These are phyloP conservation scores for Mimosa pudica DNA, from an alignment of 306 rosid species.

Conservation along the genomic window DNA sequence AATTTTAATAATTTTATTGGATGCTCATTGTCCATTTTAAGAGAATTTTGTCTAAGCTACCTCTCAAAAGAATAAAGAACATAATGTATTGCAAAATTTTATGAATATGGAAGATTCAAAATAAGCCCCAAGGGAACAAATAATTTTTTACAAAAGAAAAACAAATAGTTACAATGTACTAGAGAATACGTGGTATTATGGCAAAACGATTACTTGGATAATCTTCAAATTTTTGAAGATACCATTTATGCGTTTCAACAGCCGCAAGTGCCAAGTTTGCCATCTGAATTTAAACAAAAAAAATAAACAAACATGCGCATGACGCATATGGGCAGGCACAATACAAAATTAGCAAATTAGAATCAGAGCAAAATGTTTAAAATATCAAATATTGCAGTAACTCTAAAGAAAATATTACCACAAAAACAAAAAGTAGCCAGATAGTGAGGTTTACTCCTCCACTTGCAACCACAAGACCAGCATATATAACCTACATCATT, in stretches of 20 bases:
- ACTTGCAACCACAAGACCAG: constrained; percentile 76
- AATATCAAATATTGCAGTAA: constrained; percentile 16
- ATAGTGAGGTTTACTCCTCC: constrained; percentile 77
- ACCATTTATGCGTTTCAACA: constrained; percentile 86
- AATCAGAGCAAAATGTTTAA: constrained; percentile 10
- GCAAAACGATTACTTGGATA: constrained; percentile 64
- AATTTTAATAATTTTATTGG: not conserved
- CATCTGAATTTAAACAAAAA: constrained; percentile 48
- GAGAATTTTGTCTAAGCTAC: not conserved
- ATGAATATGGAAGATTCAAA: constrained; percentile 9
- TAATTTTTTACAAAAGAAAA: not conserved
- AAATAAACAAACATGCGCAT: no score
- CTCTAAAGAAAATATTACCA: constrained; percentile 53
- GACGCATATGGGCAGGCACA: not conserved
- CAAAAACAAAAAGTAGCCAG: constrained; percentile 80
- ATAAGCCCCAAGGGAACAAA: not conserved
- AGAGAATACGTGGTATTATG: constrained; percentile 66
- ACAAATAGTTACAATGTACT: constrained; percentile 22
- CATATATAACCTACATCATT: constrained; percentile 68
- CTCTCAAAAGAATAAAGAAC: not conserved
- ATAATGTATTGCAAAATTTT: not conserved
- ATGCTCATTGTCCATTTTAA: not conserved
- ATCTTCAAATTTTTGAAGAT: constrained; percentile 69
- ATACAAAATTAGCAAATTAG: constrained; percentile 6
- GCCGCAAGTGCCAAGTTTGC: constrained; percentile 74